Base-by-base conservation (phyloP, 208 protist species). In the Trypanosomatidae sp. region DNA sequence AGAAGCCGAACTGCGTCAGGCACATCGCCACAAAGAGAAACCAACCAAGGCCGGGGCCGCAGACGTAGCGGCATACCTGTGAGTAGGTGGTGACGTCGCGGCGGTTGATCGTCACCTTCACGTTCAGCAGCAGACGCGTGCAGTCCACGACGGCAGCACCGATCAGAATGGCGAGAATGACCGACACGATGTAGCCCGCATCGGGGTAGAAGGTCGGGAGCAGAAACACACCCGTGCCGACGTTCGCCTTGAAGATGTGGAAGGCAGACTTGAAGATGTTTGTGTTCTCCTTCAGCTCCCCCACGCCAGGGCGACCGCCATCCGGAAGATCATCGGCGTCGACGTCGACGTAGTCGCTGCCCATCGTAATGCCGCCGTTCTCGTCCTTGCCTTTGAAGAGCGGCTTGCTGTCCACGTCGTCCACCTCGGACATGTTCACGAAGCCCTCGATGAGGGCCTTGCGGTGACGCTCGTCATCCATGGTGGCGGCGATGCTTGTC, bases 231-330 rank as follows among this genome's bases (percentile, higher is more conserved):
- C 87, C 91, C 0, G 89, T 86, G 33, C 91, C 91, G 46, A 96
- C 91, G 80, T 96, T 96, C 22, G 87, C 91, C 81, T 96, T 96
- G 82, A 96, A 96, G 58, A 96, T 84, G 68, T 96, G 91, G 64
- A 94, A 92, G 39, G 86, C 86, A 41, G 86, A 85, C 71, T 90
- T 90, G 76, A 66, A 85, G 56, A 90, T 84, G 76, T 87, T 90
- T 6, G 85, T 85, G 82, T 90, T 90, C 71, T 87, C 81, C 58
- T 80, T 79, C 25, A 90, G 60, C 71, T 90, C 78, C 25, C 78
- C 82, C 2, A 60, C 76, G 22, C 0, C 56, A 22, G 44, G 55
- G 44, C 66, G 33, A 43, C 36, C 25, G 19, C 33, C n/a, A 2
- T 19, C 22, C n/a, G n/a, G n/a, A 1, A 66, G 49, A 49, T 84